Evolutionary conservation across 164 flowering plant genomes (phyloP).

Genomic region (Dillenia suffruticosa): DNA sequence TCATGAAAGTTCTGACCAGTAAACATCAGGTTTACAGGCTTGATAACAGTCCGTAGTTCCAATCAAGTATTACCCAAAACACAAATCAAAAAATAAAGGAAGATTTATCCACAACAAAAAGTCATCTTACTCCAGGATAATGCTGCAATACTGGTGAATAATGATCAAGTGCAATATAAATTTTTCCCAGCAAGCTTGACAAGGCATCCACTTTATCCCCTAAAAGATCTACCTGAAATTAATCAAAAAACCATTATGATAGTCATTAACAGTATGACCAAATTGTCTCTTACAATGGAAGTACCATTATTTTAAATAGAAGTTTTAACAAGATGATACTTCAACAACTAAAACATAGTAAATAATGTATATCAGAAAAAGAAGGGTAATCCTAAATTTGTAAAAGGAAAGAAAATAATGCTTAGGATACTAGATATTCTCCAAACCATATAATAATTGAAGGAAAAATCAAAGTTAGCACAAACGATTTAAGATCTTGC

Average conservation of each 20-base stretch:
- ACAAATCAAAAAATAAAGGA: no score
- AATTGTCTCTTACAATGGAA: no score
- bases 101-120: background rate
- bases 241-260: conserved; percentile 9
- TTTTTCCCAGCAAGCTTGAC: conserved; percentile 70
- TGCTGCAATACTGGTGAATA: conserved; percentile 82
- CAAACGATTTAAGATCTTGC: background rate
- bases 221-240: conserved; percentile 77
- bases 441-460: background rate
- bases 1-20: no score
- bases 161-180: conserved; percentile 90
- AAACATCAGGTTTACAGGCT: no score
- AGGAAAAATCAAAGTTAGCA: background rate
- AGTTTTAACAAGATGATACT: background rate
- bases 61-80: no score
- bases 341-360: background rate
- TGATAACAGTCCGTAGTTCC: no score
- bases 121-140: conserved; percentile 85
- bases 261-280: background rate
- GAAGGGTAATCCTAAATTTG: background rate
- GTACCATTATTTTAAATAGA: background rate
- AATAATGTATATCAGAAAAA: background rate
- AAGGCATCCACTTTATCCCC: conserved; percentile 89
- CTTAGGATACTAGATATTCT: background rate
- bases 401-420: background rate